Conservation (phyloP, 345 rosid genomes). For the Turritis glabra region DNA sequence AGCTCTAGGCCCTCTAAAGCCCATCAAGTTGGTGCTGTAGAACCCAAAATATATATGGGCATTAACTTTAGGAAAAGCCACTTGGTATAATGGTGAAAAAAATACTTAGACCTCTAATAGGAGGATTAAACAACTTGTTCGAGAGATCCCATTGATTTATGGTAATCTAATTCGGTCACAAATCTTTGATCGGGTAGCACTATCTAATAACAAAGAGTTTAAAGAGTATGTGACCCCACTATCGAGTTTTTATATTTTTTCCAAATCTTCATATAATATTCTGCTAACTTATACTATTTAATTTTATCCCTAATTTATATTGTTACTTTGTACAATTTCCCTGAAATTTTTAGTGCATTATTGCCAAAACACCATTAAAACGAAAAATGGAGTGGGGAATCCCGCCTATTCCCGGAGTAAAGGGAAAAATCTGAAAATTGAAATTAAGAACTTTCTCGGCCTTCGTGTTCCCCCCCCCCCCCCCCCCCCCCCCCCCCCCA, state of each 20-base stretch:
- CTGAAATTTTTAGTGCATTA: background rate
- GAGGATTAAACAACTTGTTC: background rate
- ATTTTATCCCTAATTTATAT: too few species aligned
- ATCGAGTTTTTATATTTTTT: too few species aligned
- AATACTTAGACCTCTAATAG: too few species aligned
- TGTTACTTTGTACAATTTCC: too few species aligned
- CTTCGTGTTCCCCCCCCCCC: background rate
- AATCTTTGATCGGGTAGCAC: too few species aligned
- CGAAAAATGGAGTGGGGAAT: background rate
- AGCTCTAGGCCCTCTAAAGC: background rate
- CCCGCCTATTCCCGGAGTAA: conserved; percentile 30
- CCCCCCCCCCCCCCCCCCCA: too few species aligned
- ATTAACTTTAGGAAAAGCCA: too few species aligned
- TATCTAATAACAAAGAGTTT: background rate
- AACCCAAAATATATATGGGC: background rate
- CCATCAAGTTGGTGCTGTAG: background rate
- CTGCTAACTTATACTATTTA: too few species aligned
- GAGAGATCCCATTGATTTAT: background rate
- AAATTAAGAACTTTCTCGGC: background rate
- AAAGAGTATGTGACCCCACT: too few species aligned
- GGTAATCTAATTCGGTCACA: background rate
- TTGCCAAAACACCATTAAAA: background rate
- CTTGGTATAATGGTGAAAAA: too few species aligned
- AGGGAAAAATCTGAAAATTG: conserved; percentile 8
- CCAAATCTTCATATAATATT: too few species aligned